A percentile compares a stretch with the other conserved stretches of the same genome.
These are phyloP conservation scores for Rhododendron molle DNA, from an alignment of 148 eudicot genomes.

Conservation along the genomic window DNA sequence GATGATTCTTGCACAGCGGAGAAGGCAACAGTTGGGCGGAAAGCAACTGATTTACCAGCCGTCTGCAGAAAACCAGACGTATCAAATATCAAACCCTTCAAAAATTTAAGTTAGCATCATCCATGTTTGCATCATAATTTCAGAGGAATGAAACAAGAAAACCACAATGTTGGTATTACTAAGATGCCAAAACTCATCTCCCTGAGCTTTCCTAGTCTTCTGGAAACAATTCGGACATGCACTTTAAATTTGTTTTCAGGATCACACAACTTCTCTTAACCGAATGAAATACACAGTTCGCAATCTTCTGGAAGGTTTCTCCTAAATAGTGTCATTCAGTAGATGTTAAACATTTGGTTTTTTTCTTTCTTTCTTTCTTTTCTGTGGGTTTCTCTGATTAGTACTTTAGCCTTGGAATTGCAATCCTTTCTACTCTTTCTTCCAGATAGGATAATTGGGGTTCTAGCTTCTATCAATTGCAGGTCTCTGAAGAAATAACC, in stretches of 20 bases:
- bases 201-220: not conserved
- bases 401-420: not conserved
- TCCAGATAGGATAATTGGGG: not conserved
- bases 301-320: not conserved
- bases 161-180: not conserved
- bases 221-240: not conserved
- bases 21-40: conserved; percentile 35
- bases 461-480: not conserved
- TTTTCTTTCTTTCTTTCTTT: not conserved
- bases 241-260: not conserved
- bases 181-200: not conserved
- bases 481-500: not conserved
- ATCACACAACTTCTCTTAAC: not conserved
- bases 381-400: not conserved
- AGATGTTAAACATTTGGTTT: too few relatives aligned
- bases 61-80: conserved; percentile 19
- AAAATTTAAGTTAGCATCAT: not conserved
- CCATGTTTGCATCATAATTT: not conserved
- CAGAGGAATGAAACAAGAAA: not conserved
- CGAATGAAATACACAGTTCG: not conserved
- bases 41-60: conserved; percentile 30
- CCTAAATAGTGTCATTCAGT: not conserved
- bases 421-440: not conserved
- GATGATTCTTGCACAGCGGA: conserved; percentile 85
- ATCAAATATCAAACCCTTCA: not conserved